These are phyloP conservation scores for Arachis stenosperma DNA, from an alignment of 306 rosid species.

Conservation along the genomic window DNA sequence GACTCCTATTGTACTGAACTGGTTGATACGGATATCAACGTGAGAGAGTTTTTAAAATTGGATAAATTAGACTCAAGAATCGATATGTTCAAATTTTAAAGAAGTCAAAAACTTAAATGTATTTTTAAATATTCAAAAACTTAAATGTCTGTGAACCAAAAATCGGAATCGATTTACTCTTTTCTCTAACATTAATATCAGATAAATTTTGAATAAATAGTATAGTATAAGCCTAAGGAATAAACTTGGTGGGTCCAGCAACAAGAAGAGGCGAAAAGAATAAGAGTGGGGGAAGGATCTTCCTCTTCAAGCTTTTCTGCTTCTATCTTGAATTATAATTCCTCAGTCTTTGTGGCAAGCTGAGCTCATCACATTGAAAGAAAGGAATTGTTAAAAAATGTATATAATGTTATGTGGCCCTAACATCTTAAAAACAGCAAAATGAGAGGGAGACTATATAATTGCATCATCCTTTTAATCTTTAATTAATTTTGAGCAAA, in stretches of 20 bases:
- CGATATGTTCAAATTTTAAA: too few species aligned
- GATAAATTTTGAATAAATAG: constrained; percentile 14
- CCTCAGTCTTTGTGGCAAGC: constrained; percentile 42
- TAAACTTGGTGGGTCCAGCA: constrained; percentile 42
- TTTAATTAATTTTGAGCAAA: too few species aligned
- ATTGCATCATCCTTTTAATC: constrained; percentile 17
- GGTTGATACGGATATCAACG: too few species aligned
- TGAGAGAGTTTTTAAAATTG: too few species aligned
- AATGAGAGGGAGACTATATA: constrained; percentile 40
- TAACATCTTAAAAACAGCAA: constrained; percentile 65
- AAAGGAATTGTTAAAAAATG: constrained; percentile 58
- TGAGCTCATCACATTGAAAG: constrained; percentile 68
- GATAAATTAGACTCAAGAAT: too few species aligned
- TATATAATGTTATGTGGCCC: constrained; percentile 54
- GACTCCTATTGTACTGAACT: too few species aligned
- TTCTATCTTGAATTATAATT: constrained; percentile 31
- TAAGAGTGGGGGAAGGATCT: constrained; percentile 39
- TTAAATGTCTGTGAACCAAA: too few species aligned
- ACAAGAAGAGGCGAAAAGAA: background rate
- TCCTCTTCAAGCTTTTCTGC: constrained; percentile 48
- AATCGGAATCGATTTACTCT: too few species aligned
- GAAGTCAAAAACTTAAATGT: too few species aligned
- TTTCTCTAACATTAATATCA: background rate
- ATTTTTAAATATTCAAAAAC: too few species aligned
- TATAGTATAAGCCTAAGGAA: constrained; percentile 29